Evolutionary conservation across 257 asterid species (phyloP), one percentile per base, ranked within the genome.

Genomic region (Przewalskia tangutica): DNA sequence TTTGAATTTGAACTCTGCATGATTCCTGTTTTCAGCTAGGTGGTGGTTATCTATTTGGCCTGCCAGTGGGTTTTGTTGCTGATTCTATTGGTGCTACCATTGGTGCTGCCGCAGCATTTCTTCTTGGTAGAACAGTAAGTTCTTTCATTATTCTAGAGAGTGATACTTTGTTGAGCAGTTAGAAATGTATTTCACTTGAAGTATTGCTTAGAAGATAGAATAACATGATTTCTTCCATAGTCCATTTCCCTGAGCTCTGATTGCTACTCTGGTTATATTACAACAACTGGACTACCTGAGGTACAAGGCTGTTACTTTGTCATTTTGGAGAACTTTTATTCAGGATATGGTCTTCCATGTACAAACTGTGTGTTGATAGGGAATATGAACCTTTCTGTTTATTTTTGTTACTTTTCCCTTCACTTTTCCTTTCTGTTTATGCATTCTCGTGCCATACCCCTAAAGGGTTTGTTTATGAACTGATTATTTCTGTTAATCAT

Each of bases 11-110:
- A 80, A 63, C 38, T 79, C 23, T 58, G 70, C 83, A 63, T 84
- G 83, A 82, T 51, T 76, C 77, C 70, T 67, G 16, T 58, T 85
- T 88, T 82, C 94, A 96, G 99, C 92, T 96, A 60, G 99, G 99
- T 71, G 99, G 99, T 85, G 98, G 99, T 77, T 96, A 96, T 85
- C 98, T 96, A 71, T 96, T 96, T 84, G 99, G 99, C 66, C 91
- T 96, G 90, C 99, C 99, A 60, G 89, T 96, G 70, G 99, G 99
- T 68, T 93, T 96, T 85, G 80, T 94, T 70, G 98, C 99, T 67
- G 98, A 96, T 90, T 96, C 99, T 27, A 84, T 94, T 55, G 99
- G 99, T 84, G 98, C 99, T 79, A 90, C 98, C 81, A 77, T 94
- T 44, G 99, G 99, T 65, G 97, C 99, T 50, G 96, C 92, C 65